phyloP scores from a whole-genome alignment of 129 eudicot genomes.

The Logfia minima region DNA sequence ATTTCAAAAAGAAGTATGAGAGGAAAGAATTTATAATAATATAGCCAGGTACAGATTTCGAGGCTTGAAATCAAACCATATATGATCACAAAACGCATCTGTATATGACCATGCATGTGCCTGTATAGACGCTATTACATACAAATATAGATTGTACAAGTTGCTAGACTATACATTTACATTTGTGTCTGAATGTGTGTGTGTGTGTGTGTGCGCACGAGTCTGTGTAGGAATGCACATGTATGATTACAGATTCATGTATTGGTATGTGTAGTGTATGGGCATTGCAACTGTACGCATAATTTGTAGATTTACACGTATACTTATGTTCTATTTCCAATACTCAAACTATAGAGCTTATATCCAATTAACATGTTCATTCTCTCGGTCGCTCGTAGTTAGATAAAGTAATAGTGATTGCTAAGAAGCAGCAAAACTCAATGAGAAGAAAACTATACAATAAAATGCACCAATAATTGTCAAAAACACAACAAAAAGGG shows the following conservation, averaged over 20 bases:
- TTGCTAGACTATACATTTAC: neutral
- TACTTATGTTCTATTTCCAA: neutral
- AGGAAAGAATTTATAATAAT: too few relatives aligned
- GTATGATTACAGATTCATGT: neutral
- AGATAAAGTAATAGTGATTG: neutral
- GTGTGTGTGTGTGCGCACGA: too few relatives aligned
- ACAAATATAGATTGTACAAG: neutral
- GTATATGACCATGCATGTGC: neutral
- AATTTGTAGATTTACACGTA: neutral
- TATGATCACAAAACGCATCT: neutral
- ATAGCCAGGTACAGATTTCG: too few relatives aligned
- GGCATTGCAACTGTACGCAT: neutral
- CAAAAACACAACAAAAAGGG: conserved; percentile 17
- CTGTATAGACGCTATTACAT: neutral
- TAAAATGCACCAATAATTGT: neutral
- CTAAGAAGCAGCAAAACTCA: neutral
- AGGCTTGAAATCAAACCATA: neutral
- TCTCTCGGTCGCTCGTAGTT: neutral
- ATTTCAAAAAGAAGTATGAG: neutral
- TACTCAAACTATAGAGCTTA: neutral
- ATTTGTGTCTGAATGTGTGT: neutral
- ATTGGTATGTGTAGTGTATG: neutral
- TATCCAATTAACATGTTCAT: neutral
- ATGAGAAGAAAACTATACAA: neutral
- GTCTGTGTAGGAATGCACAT: neutral